These are phyloP conservation scores for Asclepias syriaca DNA, from an alignment of 257 asterid species.

Conservation along the genomic window DNA sequence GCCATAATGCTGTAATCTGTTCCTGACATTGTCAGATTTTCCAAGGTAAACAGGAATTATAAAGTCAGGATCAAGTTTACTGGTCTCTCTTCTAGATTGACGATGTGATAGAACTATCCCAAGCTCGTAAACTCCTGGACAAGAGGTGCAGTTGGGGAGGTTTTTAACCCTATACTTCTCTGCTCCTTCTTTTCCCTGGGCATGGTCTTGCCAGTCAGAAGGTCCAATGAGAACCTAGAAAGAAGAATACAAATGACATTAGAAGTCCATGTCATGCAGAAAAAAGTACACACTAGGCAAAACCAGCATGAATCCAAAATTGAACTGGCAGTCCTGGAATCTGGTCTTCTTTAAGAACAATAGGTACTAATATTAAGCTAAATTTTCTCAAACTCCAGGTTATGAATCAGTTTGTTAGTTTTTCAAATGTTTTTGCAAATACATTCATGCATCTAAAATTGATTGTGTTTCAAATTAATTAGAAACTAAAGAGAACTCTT, in stretches of 20 bases:
- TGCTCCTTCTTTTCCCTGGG: constrained; percentile 61
- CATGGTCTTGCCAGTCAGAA: constrained; percentile 67
- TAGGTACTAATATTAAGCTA: neutral
- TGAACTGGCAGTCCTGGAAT: neutral
- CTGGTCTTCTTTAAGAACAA: neutral
- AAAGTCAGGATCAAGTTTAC: constrained; percentile 45
- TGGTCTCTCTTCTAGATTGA: constrained; percentile 30
- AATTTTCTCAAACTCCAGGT: neutral
- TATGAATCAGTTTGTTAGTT: neutral
- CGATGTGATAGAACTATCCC: constrained; percentile 41
- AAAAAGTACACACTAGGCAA: neutral
- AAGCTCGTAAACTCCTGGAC: constrained; percentile 87
- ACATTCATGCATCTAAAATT: too few species aligned
- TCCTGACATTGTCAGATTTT: constrained; percentile 82
- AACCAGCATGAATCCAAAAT: neutral
- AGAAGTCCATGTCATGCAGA: neutral
- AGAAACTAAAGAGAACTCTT: neutral
- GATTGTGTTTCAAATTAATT: too few species aligned
- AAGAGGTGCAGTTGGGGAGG: constrained; percentile 63
- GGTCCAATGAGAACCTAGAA: constrained; percentile 70
- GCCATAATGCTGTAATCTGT: constrained; percentile 82
- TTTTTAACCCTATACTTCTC: constrained; percentile 78
- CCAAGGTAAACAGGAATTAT: constrained; percentile 83
- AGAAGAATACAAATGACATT: constrained; percentile 11
- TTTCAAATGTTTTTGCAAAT: neutral